Evolutionary conservation across 2,329 filamentous ascomycete species (phyloP).

Genomic region (Thielaviopsis musarum): DNA sequence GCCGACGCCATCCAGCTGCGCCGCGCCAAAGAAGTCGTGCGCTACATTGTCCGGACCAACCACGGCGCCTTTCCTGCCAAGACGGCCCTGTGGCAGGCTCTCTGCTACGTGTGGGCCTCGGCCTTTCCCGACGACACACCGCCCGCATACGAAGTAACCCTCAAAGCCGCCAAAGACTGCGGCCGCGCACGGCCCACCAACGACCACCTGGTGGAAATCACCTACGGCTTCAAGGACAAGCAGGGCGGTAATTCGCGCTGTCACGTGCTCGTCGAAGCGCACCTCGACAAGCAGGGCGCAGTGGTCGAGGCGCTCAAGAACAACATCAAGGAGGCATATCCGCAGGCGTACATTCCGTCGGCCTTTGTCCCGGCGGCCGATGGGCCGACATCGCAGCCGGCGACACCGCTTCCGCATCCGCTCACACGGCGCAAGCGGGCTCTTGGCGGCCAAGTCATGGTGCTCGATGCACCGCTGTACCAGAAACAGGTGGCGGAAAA

Average conservation of each 20-base stretch:
- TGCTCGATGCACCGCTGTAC: slow-evolving; percentile 35
- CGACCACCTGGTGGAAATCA: slow-evolving; percentile 23
- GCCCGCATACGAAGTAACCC: slow-evolving; percentile 22
- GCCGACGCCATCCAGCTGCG: slow-evolving; percentile 17
- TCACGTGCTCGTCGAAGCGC: slow-evolving; percentile 26
- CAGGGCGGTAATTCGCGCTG: slow-evolving; percentile 28
- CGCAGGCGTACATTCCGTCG: slow-evolving; percentile 21
- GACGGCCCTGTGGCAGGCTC: slow-evolving; percentile 30
- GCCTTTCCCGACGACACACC: slow-evolving; percentile 19
- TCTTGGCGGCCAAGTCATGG: slow-evolving; percentile 24
- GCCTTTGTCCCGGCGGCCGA: slow-evolving; percentile 5
- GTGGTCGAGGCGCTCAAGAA: slow-evolving; percentile 27
- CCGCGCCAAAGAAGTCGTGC: slow-evolving; percentile 24
- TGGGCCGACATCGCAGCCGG: neutral
- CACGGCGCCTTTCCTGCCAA: slow-evolving; percentile 35
- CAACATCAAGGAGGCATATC: slow-evolving; percentile 30
- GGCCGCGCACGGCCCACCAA: slow-evolving; percentile 15
- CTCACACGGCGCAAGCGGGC: slow-evolving; percentile 7
- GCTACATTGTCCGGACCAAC: slow-evolving; percentile 24
- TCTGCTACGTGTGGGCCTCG: slow-evolving; percentile 28
- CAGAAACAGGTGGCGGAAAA: slow-evolving; percentile 18
- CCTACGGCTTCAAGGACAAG: slow-evolving; percentile 26
- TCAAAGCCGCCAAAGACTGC: slow-evolving; percentile 23
- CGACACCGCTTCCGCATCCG: neutral
- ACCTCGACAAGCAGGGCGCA: slow-evolving; percentile 25